These are phyloP conservation scores for Ceratocystis diversiconidia DNA, from an alignment of 2,329 filamentous ascomycete genomes.

Conservation along the genomic window DNA sequence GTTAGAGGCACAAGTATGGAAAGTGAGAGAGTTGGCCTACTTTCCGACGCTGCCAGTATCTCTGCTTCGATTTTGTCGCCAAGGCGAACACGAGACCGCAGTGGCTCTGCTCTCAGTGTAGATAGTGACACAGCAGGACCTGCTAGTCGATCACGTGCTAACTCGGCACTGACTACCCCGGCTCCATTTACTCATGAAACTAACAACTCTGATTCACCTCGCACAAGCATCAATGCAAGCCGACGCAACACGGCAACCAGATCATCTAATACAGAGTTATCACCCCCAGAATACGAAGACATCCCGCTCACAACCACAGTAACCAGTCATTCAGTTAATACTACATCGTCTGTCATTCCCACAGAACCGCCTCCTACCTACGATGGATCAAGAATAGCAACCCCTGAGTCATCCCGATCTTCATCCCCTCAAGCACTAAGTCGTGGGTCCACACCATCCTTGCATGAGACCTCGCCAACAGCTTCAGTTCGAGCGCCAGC, in stretches of 20 bases:
- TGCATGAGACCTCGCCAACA: not conserved
- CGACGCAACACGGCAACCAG: conserved; percentile 10
- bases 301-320: conserved; percentile 19
- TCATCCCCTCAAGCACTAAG: not conserved
- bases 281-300: conserved; percentile 16
- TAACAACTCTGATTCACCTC: not conserved
- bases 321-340: conserved; percentile 18
- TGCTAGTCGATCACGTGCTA: conserved; percentile 24
- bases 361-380: conserved; percentile 37
- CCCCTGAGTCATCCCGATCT: not conserved
- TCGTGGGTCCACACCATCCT: not conserved
- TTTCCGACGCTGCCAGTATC: conserved; percentile 58
- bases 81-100: conserved; percentile 32
- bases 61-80: conserved; percentile 25
- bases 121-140: conserved; percentile 30
- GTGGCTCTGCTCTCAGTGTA: conserved; percentile 43
- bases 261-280: not conserved
- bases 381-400: conserved; percentile 24
- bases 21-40: conserved; percentile 55
- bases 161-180: conserved; percentile 23
- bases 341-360: conserved; percentile 28
- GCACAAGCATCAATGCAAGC: conserved; percentile 12
- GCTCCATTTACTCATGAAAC: not conserved
- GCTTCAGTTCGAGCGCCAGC: not conserved
- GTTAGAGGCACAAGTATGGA: conserved; percentile 59